Evolutionary conservation across 2,329 filamentous ascomycete species (phyloP).

Genomic region (Monosporascus sp.): DNA sequence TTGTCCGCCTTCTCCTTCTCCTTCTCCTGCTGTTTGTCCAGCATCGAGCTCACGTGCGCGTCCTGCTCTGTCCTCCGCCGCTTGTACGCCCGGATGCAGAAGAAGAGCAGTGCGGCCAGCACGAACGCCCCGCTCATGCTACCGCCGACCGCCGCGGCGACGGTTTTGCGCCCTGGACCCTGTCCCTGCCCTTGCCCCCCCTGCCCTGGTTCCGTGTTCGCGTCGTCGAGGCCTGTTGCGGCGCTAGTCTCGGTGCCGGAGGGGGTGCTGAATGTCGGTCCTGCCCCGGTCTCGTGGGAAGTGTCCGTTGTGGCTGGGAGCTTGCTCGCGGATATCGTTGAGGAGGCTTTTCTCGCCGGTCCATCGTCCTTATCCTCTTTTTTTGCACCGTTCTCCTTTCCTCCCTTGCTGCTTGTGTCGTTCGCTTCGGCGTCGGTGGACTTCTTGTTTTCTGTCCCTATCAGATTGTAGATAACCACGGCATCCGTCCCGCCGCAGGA

Average conservation of each 20-base stretch:
- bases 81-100: conserved; percentile 17
- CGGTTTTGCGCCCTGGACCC: conserved; percentile 7
- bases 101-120: conserved; percentile 12
- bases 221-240: not conserved
- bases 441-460: not conserved
- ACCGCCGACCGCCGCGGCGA: conserved; percentile 18
- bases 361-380: not conserved
- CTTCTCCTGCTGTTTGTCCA: conserved; percentile 2
- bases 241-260: too few species aligned
- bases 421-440: not conserved
- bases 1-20: not conserved
- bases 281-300: not conserved
- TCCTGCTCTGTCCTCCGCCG: conserved; percentile 16
- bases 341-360: not conserved
- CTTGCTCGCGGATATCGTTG: not conserved
- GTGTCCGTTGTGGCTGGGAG: not conserved
- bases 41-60: conserved; percentile 6
- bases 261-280: too few species aligned
- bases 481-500: conserved; percentile 19
- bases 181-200: conserved; percentile 1
- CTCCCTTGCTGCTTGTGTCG: not conserved
- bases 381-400: not conserved
- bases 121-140: conserved; percentile 20
- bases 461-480: conserved; percentile 17
- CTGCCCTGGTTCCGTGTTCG: not conserved